phyloP scores from a whole-genome alignment of 306 rosid species.

The Glycine soja region DNA sequence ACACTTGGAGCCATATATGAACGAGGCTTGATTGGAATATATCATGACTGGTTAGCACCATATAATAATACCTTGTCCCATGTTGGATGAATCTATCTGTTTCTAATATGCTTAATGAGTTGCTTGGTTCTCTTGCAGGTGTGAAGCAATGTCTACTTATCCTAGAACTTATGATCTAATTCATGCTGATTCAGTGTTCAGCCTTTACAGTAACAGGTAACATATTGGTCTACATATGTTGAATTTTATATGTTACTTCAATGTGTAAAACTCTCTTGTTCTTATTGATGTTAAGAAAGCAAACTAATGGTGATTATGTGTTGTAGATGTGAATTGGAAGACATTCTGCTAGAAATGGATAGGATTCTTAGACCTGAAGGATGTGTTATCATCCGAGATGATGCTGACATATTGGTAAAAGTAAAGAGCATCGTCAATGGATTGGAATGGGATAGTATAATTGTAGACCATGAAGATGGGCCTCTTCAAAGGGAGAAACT shows the following conservation, averaged over 20 bases:
- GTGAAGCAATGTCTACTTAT: constrained; percentile 94
- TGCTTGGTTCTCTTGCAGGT: constrained; percentile 58
- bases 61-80: not conserved
- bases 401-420: constrained; percentile 66
- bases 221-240: not conserved
- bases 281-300: no score
- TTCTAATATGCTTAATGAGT: not conserved
- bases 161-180: constrained; percentile 92
- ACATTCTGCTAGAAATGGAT: constrained; percentile 82
- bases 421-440: constrained; percentile 57
- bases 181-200: constrained; percentile 83
- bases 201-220: constrained; percentile 75
- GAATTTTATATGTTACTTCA: not conserved
- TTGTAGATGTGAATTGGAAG: constrained; percentile 78
- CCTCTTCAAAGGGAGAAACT: constrained; percentile 67
- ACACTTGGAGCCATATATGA: constrained; percentile 89
- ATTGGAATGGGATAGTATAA: constrained; percentile 78
- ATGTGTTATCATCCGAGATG: constrained; percentile 76
- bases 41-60: constrained; percentile 74
- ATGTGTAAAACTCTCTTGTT: not conserved
- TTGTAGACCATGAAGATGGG: constrained; percentile 86
- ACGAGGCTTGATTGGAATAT: constrained; percentile 85
- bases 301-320: not conserved
- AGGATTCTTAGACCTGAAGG: constrained; percentile 87
- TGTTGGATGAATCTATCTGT: not conserved